These are phyloP conservation scores for Nematodospora anomalae DNA, from an alignment of 1,139 yeast genomes.

Conservation along the genomic window DNA sequence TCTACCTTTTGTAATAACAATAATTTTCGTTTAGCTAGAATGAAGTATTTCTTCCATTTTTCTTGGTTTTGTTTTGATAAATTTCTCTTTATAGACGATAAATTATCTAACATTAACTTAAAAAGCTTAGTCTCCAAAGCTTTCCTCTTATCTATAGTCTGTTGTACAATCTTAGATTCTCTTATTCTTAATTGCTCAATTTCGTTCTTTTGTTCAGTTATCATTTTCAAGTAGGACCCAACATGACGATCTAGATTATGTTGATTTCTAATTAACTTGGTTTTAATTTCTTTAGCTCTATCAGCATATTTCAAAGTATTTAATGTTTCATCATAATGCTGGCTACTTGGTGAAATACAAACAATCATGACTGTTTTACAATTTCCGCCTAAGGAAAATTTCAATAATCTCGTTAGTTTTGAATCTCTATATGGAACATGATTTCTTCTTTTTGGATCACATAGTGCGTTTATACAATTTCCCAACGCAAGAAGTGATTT, in stretches of 20 bases:
- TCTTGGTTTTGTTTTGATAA: slow-evolving; percentile 44
- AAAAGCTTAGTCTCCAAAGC: slow-evolving; percentile 35
- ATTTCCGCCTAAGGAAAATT: slow-evolving; percentile 91
- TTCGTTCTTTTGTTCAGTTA: slow-evolving; percentile 77
- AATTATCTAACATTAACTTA: slow-evolving; percentile 38
- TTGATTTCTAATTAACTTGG: slow-evolving; percentile 73
- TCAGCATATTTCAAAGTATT: slow-evolving; percentile 89
- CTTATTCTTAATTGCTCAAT: slow-evolving; percentile 67
- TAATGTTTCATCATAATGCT: slow-evolving; percentile 87
- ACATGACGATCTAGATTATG: slow-evolving; percentile 83
- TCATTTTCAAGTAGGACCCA: slow-evolving; percentile 82
- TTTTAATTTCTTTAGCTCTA: slow-evolving; percentile 86
- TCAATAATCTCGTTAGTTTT: slow-evolving; percentile 77
- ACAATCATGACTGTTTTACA: slow-evolving; percentile 96
- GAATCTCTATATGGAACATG: slow-evolving; percentile 93
- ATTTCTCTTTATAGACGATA: slow-evolving; percentile 38
- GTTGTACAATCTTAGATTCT: slow-evolving; percentile 45
- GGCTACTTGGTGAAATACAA: slow-evolving; percentile 82
- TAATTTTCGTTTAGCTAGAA: slow-evolving; percentile 60
- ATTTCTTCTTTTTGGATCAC: slow-evolving; percentile 64
- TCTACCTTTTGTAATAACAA: slow-evolving; percentile 46
- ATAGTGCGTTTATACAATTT: slow-evolving; percentile 88
- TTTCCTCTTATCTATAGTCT: slow-evolving; percentile 31
- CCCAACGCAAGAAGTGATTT: slow-evolving; percentile 86
- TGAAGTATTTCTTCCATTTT: slow-evolving; percentile 47